Evolutionary conservation across 176 grass and related monocot genomes (phyloP).

Genomic region (Musa troglodytarum): DNA sequence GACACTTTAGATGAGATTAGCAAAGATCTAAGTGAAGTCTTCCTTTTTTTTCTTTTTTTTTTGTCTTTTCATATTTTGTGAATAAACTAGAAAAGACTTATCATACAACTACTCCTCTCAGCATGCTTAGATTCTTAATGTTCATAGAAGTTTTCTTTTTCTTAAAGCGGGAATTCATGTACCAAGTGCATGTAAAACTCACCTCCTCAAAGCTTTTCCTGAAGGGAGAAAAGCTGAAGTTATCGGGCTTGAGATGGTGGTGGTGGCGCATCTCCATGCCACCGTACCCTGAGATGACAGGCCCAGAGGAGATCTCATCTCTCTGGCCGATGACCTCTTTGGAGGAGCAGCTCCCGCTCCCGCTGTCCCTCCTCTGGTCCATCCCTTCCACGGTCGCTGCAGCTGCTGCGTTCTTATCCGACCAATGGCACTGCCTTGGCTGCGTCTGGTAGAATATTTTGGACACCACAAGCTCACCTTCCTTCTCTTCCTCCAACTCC

Average conservation of each 20-base stretch:
- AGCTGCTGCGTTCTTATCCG: conserved; percentile 30
- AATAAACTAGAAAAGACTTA: too few species aligned
- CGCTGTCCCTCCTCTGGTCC: conserved; percentile 65
- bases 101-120: conserved; percentile 32
- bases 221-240: conserved; percentile 82
- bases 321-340: conserved; percentile 33
- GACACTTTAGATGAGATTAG: too few species aligned
- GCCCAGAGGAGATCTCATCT: conserved; percentile 24
- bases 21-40: too few species aligned
- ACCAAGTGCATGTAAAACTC: conserved; percentile 18
- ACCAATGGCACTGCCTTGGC: conserved; percentile 82
- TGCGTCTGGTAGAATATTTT: conserved; percentile 99
- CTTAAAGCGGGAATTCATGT: conserved; percentile 17
- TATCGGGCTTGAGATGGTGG: conserved; percentile 57
- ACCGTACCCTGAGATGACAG: conserved; percentile 34
- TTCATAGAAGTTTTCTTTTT: conserved; percentile 41
- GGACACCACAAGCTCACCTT: conserved; percentile 90
- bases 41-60: too few species aligned
- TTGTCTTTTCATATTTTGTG: too few species aligned
- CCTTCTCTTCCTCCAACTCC: conserved; percentile 93
- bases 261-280: conserved; percentile 17
- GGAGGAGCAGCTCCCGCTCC: conserved; percentile 78
- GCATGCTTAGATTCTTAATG: too few species aligned
- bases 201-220: conserved; percentile 89
- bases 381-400: conserved; percentile 19